Evolutionary conservation across 176 grass and related monocot species (phyloP), one percentile per base, ranked within the genome.

Genomic region (Chloris gayana): DNA sequence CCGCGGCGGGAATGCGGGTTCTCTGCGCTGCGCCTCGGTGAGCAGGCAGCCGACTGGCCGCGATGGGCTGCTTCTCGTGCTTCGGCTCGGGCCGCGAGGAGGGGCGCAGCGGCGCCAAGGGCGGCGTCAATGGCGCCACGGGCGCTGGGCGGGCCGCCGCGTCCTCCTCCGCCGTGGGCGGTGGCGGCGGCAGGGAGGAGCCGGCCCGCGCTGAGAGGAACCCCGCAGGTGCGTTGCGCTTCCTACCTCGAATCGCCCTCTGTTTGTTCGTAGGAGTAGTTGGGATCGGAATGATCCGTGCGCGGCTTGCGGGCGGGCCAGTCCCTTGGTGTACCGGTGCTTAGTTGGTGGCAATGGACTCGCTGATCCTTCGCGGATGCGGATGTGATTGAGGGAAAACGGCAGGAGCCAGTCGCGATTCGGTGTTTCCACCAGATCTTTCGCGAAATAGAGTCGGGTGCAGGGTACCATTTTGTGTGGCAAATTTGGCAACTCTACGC

Each of bases 31-130:
- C 22, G 68, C 29, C 39, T 75, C 26, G 70, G 34, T 21, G 81
- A 54, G 61, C n/a, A 42, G 17, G 41, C 37, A 46, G 26, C 24
- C 58, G 9, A 60, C n/a, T 34, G 27, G 32, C 50, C 19, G 50
- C 44, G 77, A 98, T 98, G 95, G 87, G 87, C 72, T 98, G 95
- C 79, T 98, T 92, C 85, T 56, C 92, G 83, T 98, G 95, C 88
- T 94, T 98, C 83, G 84, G 74, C 76, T 83, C 87, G 46, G 32
- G 76, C 47, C 64, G 75, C 75, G 84, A 74, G 49, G 88, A 81
- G 38, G 74, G 13, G 41, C 69, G 72, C 87, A 59, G 80, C 74
- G n/a, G 45, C 21, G 45, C 32, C 3, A 82, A 67, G 31, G 80
- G 69, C 35, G 46, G 30, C 7, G 70, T 33, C 19, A 81, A 54